phyloP scores from a whole-genome alignment of 495 filamentous ascomycete species.

The Venustampulla echinocandica region DNA sequence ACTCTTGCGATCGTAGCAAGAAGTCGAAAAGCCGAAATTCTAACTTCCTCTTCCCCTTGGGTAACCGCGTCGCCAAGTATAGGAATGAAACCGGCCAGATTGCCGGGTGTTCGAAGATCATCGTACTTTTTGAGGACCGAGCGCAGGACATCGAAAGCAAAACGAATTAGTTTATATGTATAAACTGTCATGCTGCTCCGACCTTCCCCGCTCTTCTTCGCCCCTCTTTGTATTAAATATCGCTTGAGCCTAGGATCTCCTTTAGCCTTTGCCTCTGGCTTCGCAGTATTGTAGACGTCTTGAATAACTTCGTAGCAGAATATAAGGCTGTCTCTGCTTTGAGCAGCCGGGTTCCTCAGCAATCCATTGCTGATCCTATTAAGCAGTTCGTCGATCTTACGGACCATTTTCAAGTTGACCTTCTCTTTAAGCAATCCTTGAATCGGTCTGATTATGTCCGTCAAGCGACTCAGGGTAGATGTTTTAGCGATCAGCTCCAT shows the following conservation, averaged over 20 bases:
- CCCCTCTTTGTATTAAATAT: conserved; percentile 69
- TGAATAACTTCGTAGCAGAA: conserved; percentile 93
- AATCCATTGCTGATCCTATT: conserved; percentile 76
- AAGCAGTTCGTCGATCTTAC: conserved; percentile 85
- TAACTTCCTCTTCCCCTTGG: conserved; percentile 79
- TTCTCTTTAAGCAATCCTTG: conserved; percentile 72
- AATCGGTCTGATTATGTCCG: conserved; percentile 65
- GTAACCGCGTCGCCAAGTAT: conserved; percentile 81
- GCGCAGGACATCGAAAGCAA: conserved; percentile 78
- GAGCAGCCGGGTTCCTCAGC: conserved; percentile 64
- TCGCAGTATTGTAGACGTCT: conserved; percentile 59
- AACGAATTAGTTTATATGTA: conserved; percentile 74
- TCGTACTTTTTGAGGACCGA: conserved; percentile 74
- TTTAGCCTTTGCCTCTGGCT: conserved; percentile 34
- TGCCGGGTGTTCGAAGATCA: conserved; percentile 63
- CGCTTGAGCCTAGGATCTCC: conserved; percentile 54
- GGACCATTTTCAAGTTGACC: conserved; percentile 65
- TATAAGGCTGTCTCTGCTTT: conserved; percentile 67
- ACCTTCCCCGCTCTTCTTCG: conserved; percentile 59
- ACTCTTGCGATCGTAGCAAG: conserved; percentile 81
- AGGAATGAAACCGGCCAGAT: conserved; percentile 76
- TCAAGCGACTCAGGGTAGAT: conserved; percentile 64
- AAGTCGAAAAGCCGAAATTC: conserved; percentile 71
- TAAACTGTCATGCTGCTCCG: conserved; percentile 61
- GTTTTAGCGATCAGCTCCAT: conserved; percentile 87